Evolutionary conservation across 2,329 filamentous ascomycete species (phyloP).

Genomic region (Trichoderma sp.): DNA sequence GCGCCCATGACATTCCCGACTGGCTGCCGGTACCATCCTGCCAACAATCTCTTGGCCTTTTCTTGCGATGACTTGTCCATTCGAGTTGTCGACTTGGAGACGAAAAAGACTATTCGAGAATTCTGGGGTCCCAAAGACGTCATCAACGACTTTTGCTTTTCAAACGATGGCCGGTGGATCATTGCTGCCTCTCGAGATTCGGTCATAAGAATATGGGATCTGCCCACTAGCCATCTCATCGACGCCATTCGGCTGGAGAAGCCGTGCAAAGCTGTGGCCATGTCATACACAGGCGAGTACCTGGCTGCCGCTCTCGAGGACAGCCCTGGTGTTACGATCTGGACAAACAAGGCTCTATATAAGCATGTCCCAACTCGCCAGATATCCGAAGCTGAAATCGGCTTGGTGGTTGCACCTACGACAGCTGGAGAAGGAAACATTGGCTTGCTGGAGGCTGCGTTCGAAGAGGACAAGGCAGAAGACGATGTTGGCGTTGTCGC

Average conservation of each 20-base stretch:
- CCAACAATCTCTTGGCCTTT: constrained; percentile 82
- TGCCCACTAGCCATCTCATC: constrained; percentile 92
- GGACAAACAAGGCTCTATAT: constrained; percentile 93
- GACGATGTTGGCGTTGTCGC: constrained; percentile 54
- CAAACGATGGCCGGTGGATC: constrained; percentile 90
- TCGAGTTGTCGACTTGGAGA: constrained; percentile 85
- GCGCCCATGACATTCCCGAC: constrained; percentile 69
- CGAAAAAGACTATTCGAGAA: constrained; percentile 85
- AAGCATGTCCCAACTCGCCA: constrained; percentile 82
- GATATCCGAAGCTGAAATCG: constrained; percentile 73
- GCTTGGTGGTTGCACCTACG: constrained; percentile 63
- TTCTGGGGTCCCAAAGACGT: constrained; percentile 75
- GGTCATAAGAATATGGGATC: constrained; percentile 84
- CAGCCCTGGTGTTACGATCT: constrained; percentile 84
- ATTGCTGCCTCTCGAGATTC: constrained; percentile 81
- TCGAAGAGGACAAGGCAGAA: constrained; percentile 51
- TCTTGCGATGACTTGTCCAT: constrained; percentile 87
- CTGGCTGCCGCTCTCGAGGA: constrained; percentile 84
- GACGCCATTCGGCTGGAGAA: constrained; percentile 80
- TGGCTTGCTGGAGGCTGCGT: constrained; percentile 72
- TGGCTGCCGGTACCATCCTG: constrained; percentile 73
- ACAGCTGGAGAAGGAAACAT: constrained; percentile 79
- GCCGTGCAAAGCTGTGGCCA: constrained; percentile 78
- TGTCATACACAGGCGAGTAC: constrained; percentile 88
- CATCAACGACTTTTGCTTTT: constrained; percentile 84